Percentiles rank a stretch among this genome's conserved stretches.
Evolutionary conservation across 352 stramenopile species (phyloP).

Genomic region (Pilasporangium apinafurcum): DNA sequence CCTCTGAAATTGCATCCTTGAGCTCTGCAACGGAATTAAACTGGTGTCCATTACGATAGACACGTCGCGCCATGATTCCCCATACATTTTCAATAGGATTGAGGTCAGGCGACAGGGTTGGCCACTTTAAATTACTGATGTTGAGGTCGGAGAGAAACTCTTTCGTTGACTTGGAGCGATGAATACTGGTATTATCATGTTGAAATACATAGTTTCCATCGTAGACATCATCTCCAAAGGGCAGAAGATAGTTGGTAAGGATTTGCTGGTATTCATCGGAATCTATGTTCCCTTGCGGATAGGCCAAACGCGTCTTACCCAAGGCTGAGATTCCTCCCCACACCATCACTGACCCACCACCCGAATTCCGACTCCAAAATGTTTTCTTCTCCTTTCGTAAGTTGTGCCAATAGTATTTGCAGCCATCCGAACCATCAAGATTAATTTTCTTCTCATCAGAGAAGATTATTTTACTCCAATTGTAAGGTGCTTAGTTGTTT

Average conservation of each 20-base stretch:
- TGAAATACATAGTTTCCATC: constrained; percentile 5
- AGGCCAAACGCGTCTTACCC: no score
- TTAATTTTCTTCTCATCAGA: constrained; percentile 8
- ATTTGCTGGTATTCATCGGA: no score
- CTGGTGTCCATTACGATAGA: constrained; percentile 6
- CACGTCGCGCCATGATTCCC: constrained; percentile 5
- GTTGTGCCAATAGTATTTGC: constrained; percentile 5
- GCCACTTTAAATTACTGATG: constrained; percentile 1
- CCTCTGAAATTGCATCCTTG: constrained; percentile 1
- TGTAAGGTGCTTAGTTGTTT: no score
- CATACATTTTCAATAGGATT: constrained; percentile 12
- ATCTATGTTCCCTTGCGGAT: no score
- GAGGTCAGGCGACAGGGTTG: constrained; percentile 3
- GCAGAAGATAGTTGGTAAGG: no score
- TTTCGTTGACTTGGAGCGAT: background rate
- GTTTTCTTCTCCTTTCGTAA: background rate
- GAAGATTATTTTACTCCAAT: constrained; percentile 3
- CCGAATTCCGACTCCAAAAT: background rate
- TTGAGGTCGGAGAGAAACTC: background rate
- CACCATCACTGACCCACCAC: constrained; percentile 2
- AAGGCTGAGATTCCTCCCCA: constrained; percentile 1
- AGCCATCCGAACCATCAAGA: constrained; percentile 2
- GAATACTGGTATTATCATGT: constrained; percentile 3
- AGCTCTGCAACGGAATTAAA: background rate
- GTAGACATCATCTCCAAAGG: no score